Evolutionary conservation across 1,284 basidiomycete genomes (phyloP).

Genomic region (Ganoderma lingzhi): DNA sequence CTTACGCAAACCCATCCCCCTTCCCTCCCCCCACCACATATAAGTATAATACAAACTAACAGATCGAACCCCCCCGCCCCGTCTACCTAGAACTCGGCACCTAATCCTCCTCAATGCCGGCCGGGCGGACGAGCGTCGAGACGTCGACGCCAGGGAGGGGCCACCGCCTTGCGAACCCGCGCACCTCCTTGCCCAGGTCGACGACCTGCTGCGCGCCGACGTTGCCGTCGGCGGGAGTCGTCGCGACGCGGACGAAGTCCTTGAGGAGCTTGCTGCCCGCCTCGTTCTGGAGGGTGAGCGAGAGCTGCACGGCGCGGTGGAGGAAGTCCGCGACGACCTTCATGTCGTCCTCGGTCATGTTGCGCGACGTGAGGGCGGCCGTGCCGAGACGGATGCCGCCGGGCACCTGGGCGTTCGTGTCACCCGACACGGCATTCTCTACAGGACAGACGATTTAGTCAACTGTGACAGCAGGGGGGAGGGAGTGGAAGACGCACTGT

Average conservation of each 20-base stretch:
- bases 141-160: constrained; percentile 93
- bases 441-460: constrained; percentile 24
- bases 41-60: constrained; percentile 23
- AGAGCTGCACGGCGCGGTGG: constrained; percentile 91
- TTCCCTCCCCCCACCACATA: background rate
- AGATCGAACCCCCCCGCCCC: background rate
- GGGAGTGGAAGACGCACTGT: constrained; percentile 65
- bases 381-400: constrained; percentile 98
- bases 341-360: constrained; percentile 92
- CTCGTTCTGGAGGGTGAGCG: constrained; percentile 90
- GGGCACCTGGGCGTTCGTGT: constrained; percentile 94
- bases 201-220: constrained; percentile 77
- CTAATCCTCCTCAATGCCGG: constrained; percentile 66
- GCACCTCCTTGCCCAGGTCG: constrained; percentile 79
- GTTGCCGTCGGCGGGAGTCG: constrained; percentile 73
- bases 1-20: constrained; percentile 10
- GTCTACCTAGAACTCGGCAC: background rate
- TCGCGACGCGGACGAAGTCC: constrained; percentile 92
- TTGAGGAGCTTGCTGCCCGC: constrained; percentile 95
- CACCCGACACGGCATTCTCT: constrained; percentile 98
- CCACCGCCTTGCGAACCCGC: constrained; percentile 85
- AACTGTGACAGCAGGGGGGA: constrained; percentile 1
- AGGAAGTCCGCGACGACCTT: constrained; percentile 91
- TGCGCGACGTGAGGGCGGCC: constrained; percentile 92
- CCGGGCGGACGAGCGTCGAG: constrained; percentile 65